These are phyloP conservation scores for Metarhizium guizhouense DNA, from an alignment of 2,329 filamentous ascomycete species.

Conservation along the genomic window DNA sequence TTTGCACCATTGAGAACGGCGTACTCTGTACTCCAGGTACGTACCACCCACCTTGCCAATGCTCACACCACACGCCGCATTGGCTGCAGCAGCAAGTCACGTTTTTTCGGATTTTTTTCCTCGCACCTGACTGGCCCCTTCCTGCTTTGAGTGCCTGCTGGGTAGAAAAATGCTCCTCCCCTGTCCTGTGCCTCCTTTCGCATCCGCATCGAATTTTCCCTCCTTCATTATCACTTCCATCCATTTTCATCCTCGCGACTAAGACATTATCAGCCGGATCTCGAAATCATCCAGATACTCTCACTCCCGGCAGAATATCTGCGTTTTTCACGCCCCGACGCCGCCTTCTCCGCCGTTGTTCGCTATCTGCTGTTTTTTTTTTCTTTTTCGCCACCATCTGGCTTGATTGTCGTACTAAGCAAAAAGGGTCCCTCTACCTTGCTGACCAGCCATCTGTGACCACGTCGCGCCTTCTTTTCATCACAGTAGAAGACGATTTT, in stretches of 20 bases:
- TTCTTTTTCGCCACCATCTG: not conserved
- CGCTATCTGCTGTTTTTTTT: not conserved
- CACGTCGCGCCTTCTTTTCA: conserved; percentile 8
- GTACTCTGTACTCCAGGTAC: no score
- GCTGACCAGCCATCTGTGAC: conserved; percentile 9
- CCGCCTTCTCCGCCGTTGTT: not conserved
- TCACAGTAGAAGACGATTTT: conserved; percentile 13
- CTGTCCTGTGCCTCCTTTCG: not conserved
- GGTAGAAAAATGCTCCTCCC: not conserved
- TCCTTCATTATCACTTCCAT: not conserved
- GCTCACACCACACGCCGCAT: not conserved
- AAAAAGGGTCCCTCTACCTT: not conserved
- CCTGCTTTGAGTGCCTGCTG: no score
- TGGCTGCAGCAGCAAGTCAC: conserved; percentile 1
- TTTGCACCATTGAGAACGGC: no score
- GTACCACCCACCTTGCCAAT: no score
- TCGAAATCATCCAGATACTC: not conserved
- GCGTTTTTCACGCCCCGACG: not conserved
- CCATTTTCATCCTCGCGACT: not conserved
- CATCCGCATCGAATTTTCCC: not conserved
- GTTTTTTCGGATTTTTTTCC: not conserved
- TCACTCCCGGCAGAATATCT: not conserved
- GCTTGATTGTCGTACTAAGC: not conserved
- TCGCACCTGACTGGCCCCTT: not conserved
- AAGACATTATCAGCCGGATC: not conserved